A percentile compares a stretch with the other conserved stretches of the same genome.
phyloP scores from a whole-genome alignment of 257 asterid genomes.

The Fraxinus quadrangulata region DNA sequence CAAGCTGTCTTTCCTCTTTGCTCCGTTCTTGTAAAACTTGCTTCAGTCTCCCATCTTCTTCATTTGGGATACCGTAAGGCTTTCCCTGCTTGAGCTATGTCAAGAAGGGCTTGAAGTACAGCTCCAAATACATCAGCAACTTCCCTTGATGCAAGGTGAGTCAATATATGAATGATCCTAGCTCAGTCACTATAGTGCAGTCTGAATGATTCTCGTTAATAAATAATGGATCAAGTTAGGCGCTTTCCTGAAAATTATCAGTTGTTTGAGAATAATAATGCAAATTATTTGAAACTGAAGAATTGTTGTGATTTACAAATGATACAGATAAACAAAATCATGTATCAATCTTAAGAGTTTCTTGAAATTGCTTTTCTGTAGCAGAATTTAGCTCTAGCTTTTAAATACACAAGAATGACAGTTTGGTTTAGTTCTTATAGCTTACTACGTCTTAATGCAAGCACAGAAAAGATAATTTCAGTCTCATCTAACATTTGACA shows the following conservation, averaged over 20 bases:
- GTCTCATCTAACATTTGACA: background rate
- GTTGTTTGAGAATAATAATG: background rate
- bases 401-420: background rate
- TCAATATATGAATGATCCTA: constrained; percentile 67
- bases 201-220: constrained; percentile 63
- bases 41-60: constrained; percentile 65
- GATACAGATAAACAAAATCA: background rate
- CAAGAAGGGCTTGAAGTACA: constrained; percentile 77
- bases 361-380: background rate
- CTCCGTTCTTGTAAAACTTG: constrained; percentile 68
- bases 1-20: constrained; percentile 75
- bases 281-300: background rate
- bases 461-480: background rate
- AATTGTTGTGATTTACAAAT: background rate
- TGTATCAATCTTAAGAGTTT: background rate
- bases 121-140: constrained; percentile 83
- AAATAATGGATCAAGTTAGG: constrained; percentile 70
- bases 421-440: background rate
- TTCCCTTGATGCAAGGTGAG: constrained; percentile 77
- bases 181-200: constrained; percentile 49
- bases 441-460: background rate
- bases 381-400: constrained; percentile 11
- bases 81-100: constrained; percentile 46
- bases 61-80: constrained; percentile 23
- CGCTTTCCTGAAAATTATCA: constrained; percentile 68